phyloP scores from a whole-genome alignment of 2,329 filamentous ascomycete species.

The Epichloe gansuensis region DNA sequence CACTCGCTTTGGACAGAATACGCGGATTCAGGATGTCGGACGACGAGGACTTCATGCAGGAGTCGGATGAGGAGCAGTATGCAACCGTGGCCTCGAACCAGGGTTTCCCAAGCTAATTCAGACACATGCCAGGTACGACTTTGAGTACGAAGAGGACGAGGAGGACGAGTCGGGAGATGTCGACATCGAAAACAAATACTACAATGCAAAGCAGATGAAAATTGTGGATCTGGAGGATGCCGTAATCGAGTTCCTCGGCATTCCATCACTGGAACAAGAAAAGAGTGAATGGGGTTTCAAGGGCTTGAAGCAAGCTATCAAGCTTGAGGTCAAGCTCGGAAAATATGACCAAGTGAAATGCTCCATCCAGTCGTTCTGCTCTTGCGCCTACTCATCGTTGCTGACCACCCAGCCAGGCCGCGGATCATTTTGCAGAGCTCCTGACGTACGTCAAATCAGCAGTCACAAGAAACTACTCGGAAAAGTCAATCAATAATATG shows the following conservation, averaged over 20 bases:
- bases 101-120: conserved; percentile 5
- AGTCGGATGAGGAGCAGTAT: conserved; percentile 34
- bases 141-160: conserved; percentile 90
- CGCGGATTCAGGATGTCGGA: conserved; percentile 30
- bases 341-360: conserved; percentile 61
- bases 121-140: conserved; percentile 55
- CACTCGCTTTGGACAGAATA: too few species aligned
- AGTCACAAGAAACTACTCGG: conserved; percentile 94
- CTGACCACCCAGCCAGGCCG: conserved; percentile 45
- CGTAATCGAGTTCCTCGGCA: conserved; percentile 80
- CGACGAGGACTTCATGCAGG: conserved; percentile 37
- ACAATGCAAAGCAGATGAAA: conserved; percentile 98
- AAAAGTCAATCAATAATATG: conserved; percentile 99
- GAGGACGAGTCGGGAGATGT: conserved; percentile 81
- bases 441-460: conserved; percentile 95
- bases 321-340: conserved; percentile 88
- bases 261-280: conserved; percentile 71
- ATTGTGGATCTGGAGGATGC: conserved; percentile 73
- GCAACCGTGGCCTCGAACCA: conserved; percentile 4
- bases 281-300: conserved; percentile 99
- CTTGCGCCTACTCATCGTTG: background rate
- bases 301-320: conserved; percentile 93
- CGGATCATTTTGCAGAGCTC: conserved; percentile 86
- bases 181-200: conserved; percentile 98
- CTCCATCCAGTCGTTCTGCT: too few species aligned